Evolutionary conservation across 2,329 filamentous ascomycete genomes (phyloP).

Genomic region (Cladosporium sp.): DNA sequence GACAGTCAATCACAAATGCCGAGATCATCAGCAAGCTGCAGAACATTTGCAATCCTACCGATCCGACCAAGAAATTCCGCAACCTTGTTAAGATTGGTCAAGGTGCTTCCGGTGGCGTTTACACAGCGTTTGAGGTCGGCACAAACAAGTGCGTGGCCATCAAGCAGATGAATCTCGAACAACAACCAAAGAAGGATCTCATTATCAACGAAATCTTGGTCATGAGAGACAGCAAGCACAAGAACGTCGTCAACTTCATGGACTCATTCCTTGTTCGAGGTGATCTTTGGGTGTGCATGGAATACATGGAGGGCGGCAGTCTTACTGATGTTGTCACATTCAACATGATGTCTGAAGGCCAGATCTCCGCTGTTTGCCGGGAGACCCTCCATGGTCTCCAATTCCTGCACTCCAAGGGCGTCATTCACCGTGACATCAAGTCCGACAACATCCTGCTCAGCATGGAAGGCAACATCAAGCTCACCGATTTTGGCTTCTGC

Average conservation of each 20-base stretch:
- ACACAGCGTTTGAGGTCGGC: slow-evolving; percentile 78
- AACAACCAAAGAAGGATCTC: slow-evolving; percentile 97
- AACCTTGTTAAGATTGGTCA: slow-evolving; percentile 94
- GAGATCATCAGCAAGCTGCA: slow-evolving; percentile 81
- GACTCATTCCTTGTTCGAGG: slow-evolving; percentile 88
- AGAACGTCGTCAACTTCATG: slow-evolving; percentile 99
- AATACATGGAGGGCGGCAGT: slow-evolving; percentile 98
- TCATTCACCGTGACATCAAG: slow-evolving; percentile 98
- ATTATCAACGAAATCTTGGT: slow-evolving; percentile 99
- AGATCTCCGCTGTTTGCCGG: slow-evolving; percentile 91
- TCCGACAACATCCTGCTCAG: slow-evolving; percentile 96
- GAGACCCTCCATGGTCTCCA: slow-evolving; percentile 90
- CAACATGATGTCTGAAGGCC: slow-evolving; percentile 97
- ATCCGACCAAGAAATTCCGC: slow-evolving; percentile 82
- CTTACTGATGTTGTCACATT: slow-evolving; percentile 97
- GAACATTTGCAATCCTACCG: slow-evolving; percentile 83
- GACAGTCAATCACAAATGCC: slow-evolving; percentile 63
- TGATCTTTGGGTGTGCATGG: slow-evolving; percentile 98
- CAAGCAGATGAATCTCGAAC: slow-evolving; percentile 98
- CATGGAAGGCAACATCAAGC: slow-evolving; percentile 91
- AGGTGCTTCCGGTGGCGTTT: slow-evolving; percentile 93
- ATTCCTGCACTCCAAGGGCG: slow-evolving; percentile 93
- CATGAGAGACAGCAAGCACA: slow-evolving; percentile 98
- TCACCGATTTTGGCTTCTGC: slow-evolving; percentile 98
- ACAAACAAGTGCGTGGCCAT: slow-evolving; percentile 90